Percentiles rank a stretch among this genome's conserved stretches.
Conservation (phyloP, 2,329 filamentous ascomycete species). For the Calonectria hawksworthii region DNA sequence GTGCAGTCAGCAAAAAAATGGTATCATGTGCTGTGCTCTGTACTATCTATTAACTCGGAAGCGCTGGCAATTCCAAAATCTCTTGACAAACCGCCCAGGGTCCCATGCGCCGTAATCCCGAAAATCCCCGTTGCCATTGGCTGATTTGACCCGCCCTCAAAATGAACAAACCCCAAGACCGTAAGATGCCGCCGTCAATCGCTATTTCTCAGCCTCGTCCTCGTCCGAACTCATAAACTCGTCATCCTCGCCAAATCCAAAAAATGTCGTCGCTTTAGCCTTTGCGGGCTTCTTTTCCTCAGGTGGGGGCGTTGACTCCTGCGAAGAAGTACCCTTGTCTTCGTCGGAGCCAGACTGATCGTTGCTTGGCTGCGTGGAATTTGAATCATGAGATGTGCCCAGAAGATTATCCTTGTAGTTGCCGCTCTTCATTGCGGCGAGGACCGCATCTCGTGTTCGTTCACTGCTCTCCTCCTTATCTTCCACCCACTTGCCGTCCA, state of each 20-base stretch:
- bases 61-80: constrained; percentile 35
- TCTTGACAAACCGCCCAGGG: constrained; percentile 29
- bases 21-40: constrained; percentile 35
- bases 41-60: constrained; percentile 30
- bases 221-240: constrained; percentile 79
- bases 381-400: constrained; percentile 64
- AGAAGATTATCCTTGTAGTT: constrained; percentile 73
- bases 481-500: constrained; percentile 96
- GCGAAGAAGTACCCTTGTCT: constrained; percentile 57
- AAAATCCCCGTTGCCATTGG: constrained; percentile 40
- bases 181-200: constrained; percentile 12
- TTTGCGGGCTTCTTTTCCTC: constrained; percentile 59
- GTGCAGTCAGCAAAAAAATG: constrained; percentile 24
- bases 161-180: constrained; percentile 18
- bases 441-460: constrained; percentile 82
- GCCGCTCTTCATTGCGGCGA: constrained; percentile 77
- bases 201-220: constrained; percentile 61
- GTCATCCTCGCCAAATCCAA: constrained; percentile 85
- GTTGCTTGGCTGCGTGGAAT: constrained; percentile 52
- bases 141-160: constrained; percentile 19
- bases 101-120: constrained; percentile 43
- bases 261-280: constrained; percentile 67
- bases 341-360: constrained; percentile 50
- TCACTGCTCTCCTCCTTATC: constrained; percentile 92
- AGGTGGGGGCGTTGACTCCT: constrained; percentile 64